phyloP scores from a whole-genome alignment of 495 filamentous ascomycete genomes.

The Penicillium egyptiacum region DNA sequence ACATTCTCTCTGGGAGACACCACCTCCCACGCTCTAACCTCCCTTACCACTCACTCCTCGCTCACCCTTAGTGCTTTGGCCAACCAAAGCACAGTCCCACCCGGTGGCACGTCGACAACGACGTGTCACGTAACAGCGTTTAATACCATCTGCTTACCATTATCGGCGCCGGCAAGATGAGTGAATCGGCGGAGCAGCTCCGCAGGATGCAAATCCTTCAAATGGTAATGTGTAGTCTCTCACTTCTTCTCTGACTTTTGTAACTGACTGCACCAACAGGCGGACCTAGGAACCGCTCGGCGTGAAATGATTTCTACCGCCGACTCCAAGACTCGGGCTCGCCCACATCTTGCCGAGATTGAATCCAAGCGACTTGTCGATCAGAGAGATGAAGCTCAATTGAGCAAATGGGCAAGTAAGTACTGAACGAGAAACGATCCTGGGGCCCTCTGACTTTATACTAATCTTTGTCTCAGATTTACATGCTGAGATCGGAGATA shows the following conservation, averaged over 20 bases:
- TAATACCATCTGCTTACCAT: neutral
- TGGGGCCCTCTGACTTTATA: neutral
- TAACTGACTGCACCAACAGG: constrained; percentile 21
- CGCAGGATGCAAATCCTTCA: constrained; percentile 24
- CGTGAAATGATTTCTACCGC: constrained; percentile 35
- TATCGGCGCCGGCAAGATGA: neutral
- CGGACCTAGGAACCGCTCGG: constrained; percentile 37
- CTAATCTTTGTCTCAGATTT: constrained; percentile 24
- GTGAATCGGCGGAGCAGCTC: neutral
- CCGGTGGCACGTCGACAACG: neutral
- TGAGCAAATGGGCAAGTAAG: constrained; percentile 38
- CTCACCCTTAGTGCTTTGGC: neutral
- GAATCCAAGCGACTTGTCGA: neutral
- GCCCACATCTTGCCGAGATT: neutral
- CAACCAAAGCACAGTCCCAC: neutral
- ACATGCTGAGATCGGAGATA: constrained; percentile 30
- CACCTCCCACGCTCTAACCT: neutral
- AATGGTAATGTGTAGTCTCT: constrained; percentile 24
- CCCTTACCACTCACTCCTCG: neutral
- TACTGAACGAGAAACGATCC: neutral
- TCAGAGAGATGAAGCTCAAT: constrained; percentile 14
- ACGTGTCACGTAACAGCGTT: neutral
- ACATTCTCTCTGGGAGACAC: neutral
- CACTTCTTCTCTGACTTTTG: neutral
- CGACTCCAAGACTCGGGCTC: constrained; percentile 14